Conservation (phyloP, 192 early-diverging fungal genomes). For the Backusella morwellensis region DNA sequence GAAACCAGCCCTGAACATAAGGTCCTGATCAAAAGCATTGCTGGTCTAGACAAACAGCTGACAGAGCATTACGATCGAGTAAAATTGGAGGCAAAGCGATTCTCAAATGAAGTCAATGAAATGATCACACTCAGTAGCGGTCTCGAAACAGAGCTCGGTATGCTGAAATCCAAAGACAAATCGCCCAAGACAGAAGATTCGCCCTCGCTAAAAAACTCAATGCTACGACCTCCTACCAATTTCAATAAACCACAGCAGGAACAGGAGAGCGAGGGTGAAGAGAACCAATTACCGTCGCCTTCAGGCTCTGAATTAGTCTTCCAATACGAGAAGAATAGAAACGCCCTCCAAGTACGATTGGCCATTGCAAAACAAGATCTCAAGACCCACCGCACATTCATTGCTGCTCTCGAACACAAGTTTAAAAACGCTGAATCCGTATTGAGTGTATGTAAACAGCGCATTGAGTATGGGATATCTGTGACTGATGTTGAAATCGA, state of each 20-base stretch:
- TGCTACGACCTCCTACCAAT: slow-evolving; percentile 10
- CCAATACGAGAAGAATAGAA: slow-evolving; percentile 15
- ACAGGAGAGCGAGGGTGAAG: neutral
- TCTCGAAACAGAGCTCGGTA: slow-evolving; percentile 3
- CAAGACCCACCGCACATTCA: neutral
- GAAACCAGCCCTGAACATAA: neutral
- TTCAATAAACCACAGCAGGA: neutral
- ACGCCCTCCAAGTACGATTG: neutral
- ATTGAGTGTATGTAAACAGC: neutral
- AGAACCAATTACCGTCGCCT: neutral
- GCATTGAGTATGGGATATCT: neutral
- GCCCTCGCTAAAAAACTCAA: neutral
- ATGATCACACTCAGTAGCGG: neutral
- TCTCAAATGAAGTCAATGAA: slow-evolving; percentile 13
- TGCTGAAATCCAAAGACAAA: slow-evolving; percentile 3
- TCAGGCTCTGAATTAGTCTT: neutral
- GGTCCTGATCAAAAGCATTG: neutral
- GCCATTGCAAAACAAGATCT: slow-evolving; percentile 1
- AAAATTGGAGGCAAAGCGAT: slow-evolving; percentile 4
- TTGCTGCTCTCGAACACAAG: neutral
- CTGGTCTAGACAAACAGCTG: neutral
- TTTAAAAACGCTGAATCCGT: neutral
- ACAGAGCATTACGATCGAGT: slow-evolving; percentile 7
- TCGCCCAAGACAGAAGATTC: neutral
- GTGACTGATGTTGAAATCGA: slow-evolving; percentile 18